Evolutionary conservation across 495 filamentous ascomycete species (phyloP), one percentile per base, ranked within the genome.

Genomic region (Penicillium bovifimosum): DNA sequence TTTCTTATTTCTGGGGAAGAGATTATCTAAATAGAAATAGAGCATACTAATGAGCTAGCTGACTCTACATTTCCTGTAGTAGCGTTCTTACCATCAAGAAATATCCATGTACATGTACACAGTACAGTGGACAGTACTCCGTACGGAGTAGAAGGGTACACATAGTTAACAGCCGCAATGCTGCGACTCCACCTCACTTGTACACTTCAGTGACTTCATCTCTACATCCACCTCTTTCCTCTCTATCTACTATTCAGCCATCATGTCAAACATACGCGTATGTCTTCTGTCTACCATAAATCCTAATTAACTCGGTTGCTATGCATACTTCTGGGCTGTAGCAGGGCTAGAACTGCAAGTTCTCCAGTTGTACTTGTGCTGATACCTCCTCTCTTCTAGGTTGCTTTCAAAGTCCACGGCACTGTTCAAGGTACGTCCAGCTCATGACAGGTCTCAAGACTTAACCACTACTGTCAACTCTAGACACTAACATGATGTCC

Each of bases 321-420:
- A 36, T 27, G 2, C 6, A 16, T 10, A 28, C 16, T 17, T 18
- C 2, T n/a, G 6, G 1, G 9, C n/a, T 5, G n/a, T 6, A 29
- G 3, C 6, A 9, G 2, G n/a, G 5, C n/a, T 2, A 13, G 14
- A 29, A n/a, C 6, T 10, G 28, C 0, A 11, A 29, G 3, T 20
- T 28, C 24, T 38, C 43, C 42, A 42, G 29, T 46, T 41, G 32
- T 18, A 13, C 42, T 46, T 41, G 32, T 18, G 11, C 42, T 56
- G 20, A 46, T 20, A 34, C 31, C 33, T 1, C 29, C n/a, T 40
- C 16, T 27, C 41, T 28, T 41, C 27, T 50, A 79, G 77, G 69
- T 79, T 56, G 70, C 73, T 33, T 80, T 77, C 63, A 75, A 66
- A 61, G 75, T 79, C 50, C 71, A 75, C 55, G 77, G 77, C 47